Base-by-base conservation (phyloP, 495 filamentous ascomycete species). In the Penicillium turbatum region DNA sequence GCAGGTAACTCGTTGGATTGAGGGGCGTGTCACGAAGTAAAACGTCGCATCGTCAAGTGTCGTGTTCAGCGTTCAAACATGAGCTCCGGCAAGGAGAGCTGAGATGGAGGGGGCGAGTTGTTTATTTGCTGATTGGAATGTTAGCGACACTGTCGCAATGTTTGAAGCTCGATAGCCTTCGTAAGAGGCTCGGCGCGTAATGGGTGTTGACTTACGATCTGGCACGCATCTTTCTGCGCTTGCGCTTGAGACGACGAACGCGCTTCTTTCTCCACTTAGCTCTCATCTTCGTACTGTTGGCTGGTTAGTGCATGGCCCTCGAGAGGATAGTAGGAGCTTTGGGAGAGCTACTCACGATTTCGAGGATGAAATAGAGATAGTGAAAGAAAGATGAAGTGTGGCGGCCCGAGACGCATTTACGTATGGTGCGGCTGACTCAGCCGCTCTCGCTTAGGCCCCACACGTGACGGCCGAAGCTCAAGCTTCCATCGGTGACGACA, bases 241-340 rank as follows among this genome's bases (percentile, higher is more conserved):
- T 97, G 74, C 89, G 85, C 86, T 97, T 97, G 77, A 97, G 87
- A 76, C 92, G 86, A 60, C 92, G 86, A 79, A 95, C 90, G 71
- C 92, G 82, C 91, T 97, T 97, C 88, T 97, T 97, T 84, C 91
- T 90, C 91, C 91, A 96, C 82, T 96, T 96, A 66, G 89, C 89
- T 90, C 91, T 91, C 91, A 96, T 95, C 84, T 83, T 92, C 84
- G 79, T 67, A 71, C 71, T 69, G 60, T 52, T 65, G 61, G 54
- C 53, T 64, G 52, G 62, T 54, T 69, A 51, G 56, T 57, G 58
- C 49, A 51, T 46, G 40, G 72, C 59, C 59, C 51, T 53, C 9
- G 35, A 26, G 42, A 51, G 31, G 15, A 37, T 6, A 10, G 30
- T 26, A 42, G 48, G 4, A n/a, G 16, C 39, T 47, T 17, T 54